phyloP scores from a whole-genome alignment of 106 monocot species.

The Iris macrosiphon region DNA sequence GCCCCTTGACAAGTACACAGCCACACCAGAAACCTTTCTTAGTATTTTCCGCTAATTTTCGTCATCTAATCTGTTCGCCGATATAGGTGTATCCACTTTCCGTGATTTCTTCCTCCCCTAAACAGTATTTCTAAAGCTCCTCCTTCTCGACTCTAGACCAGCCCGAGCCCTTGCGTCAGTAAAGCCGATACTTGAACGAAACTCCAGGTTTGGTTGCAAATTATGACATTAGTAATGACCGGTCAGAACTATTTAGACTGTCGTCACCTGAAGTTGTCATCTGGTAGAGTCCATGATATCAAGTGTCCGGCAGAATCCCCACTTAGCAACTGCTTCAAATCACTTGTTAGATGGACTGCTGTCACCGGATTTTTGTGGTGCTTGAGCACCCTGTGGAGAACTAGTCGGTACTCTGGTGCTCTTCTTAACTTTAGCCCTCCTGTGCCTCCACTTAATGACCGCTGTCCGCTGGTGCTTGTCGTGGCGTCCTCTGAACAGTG shows the following conservation, averaged over 20 bases:
- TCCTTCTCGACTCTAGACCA: conserved; percentile 1
- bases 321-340: conserved; percentile 79
- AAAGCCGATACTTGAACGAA: background rate
- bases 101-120: background rate
- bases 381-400: conserved; percentile 75
- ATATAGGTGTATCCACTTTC: background rate
- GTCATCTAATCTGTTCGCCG: background rate
- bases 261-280: conserved; percentile 42
- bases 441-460: conserved; percentile 14
- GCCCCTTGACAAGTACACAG: conserved; percentile 1
- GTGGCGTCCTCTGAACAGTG: conserved; percentile 43
- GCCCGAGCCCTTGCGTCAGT: conserved; percentile 5
- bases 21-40: background rate
- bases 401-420: conserved; percentile 55
- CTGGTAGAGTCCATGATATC: conserved; percentile 83
- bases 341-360: conserved; percentile 62
- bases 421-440: conserved; percentile 27
- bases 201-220: background rate
- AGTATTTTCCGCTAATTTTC: background rate
- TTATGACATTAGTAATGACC: background rate
- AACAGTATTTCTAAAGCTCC: background rate
- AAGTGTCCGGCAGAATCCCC: conserved; percentile 71
- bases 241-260: background rate
- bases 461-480: conserved; percentile 7
- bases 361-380: conserved; percentile 83